Evolutionary conservation across 768 basidiomycete genomes (phyloP).

Genomic region (Tricholoma saponaceum): DNA sequence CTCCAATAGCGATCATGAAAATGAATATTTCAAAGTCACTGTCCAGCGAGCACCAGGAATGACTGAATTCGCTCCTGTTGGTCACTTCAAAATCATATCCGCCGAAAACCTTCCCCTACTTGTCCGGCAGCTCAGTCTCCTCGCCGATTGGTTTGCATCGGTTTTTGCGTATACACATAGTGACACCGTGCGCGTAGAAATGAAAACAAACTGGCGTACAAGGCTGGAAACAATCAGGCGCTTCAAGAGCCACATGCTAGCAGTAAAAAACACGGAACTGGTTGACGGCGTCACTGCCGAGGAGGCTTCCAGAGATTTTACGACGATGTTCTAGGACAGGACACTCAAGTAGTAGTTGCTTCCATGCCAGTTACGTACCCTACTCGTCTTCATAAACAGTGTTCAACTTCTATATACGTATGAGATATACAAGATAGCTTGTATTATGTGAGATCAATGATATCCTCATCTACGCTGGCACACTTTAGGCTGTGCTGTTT

Average conservation of each 20-base stretch:
- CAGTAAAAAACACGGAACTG: slow-evolving; percentile 18
- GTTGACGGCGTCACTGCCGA: slow-evolving; percentile 46
- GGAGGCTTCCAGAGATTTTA: slow-evolving; percentile 56
- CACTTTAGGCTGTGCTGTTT: background rate
- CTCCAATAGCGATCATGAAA: slow-evolving; percentile 80
- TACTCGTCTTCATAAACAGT: background rate
- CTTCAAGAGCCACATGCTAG: slow-evolving; percentile 45
- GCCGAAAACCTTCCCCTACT: slow-evolving; percentile 83
- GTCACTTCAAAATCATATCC: slow-evolving; percentile 92
- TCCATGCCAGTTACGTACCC: no score
- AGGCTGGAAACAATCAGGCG: slow-evolving; percentile 77
- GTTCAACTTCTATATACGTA: background rate
- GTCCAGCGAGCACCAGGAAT: slow-evolving; percentile 87
- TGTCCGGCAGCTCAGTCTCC: slow-evolving; percentile 81
- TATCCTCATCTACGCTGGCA: background rate
- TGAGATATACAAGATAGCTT: background rate
- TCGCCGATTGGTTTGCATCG: slow-evolving; percentile 88
- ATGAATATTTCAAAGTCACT: slow-evolving; percentile 94
- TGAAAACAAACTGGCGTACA: slow-evolving; percentile 86
- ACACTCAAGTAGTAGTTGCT: background rate
- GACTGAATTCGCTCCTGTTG: slow-evolving; percentile 91
- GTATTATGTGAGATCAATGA: slow-evolving; percentile 14
- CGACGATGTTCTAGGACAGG: slow-evolving; percentile 39
- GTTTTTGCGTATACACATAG: slow-evolving; percentile 72
- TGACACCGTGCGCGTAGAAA: slow-evolving; percentile 69